These are phyloP conservation scores for Tetrapisispora arboricola DNA, from an alignment of 805 yeast genomes.

Conservation along the genomic window DNA sequence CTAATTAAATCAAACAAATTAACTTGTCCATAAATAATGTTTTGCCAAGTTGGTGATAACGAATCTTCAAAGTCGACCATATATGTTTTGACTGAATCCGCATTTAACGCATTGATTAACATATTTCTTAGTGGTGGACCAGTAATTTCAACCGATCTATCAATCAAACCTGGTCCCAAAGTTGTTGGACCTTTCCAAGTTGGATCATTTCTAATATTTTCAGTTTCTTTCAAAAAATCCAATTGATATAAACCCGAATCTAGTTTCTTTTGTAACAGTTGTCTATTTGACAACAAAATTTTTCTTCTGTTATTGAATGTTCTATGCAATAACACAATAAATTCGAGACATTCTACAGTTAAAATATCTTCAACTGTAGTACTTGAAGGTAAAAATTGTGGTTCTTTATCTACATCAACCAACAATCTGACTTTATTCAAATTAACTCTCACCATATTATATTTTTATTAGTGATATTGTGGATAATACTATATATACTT, in stretches of 20 bases:
- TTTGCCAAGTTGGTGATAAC: constrained; percentile 74
- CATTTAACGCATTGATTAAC: constrained; percentile 74
- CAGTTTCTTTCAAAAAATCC: constrained; percentile 60
- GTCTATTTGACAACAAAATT: constrained; percentile 51
- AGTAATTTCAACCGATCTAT: constrained; percentile 72
- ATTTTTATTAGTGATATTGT: too few species aligned
- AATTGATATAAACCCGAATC: constrained; percentile 49
- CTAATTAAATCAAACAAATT: constrained; percentile 69
- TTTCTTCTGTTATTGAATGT: constrained; percentile 55
- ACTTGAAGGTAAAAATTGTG: constrained; percentile 29
- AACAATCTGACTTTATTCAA: constrained; percentile 29
- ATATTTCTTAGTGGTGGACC: constrained; percentile 81
- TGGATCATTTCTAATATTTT: constrained; percentile 55
- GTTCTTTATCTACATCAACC: constrained; percentile 25
- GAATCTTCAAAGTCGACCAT: constrained; percentile 86
- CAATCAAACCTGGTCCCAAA: constrained; percentile 61
- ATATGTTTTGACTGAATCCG: constrained; percentile 62
- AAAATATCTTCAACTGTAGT: constrained; percentile 32
- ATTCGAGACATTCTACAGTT: constrained; percentile 43
- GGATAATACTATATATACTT: too few species aligned
- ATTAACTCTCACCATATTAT: constrained; percentile 16
- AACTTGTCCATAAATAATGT: constrained; percentile 72
- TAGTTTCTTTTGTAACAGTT: constrained; percentile 46
- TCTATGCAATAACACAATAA: constrained; percentile 64
- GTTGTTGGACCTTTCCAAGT: constrained; percentile 60